Base-by-base conservation (phyloP, 2,329 filamentous ascomycete species). In the Pseudogymnoascus sp. region DNA sequence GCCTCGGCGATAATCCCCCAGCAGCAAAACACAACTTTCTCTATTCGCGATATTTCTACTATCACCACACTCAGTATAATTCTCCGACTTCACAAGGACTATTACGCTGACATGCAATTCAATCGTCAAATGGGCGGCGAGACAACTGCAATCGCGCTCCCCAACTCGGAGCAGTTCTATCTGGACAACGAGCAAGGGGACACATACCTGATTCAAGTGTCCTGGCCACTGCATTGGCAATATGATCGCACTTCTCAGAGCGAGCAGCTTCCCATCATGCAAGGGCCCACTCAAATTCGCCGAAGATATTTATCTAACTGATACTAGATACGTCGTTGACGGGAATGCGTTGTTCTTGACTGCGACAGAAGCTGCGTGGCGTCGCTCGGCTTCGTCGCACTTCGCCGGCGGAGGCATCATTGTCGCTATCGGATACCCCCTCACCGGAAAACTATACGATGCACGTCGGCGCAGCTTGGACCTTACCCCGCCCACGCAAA, bases 341-440 rank as follows among this genome's bases (percentile, higher is more conserved):
- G 77, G 77, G 3, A 76, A 76, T 4, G 69, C 57, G 22, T 22
- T 37, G 14, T 41, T 78, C 14, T 70, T 79, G 25, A 78, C 79
- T 60, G 75, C 79, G 20, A 73, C 74, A 9, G 74, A 78, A 37
- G 77, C 15, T 74, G 78, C 41, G 76, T 79, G 66, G 77, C 78
- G 5, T 78, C 77, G 2, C 74, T 72, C 18, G 73, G 47, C 25
- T 33, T 33, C 47, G n/a, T 53, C 47, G 14, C 47, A 53, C 22
- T 71, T 57, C 77, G 79, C 63, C 73, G 77, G 62, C 72, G 80
- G 79, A 64, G 76, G 76, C 61, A 75, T 81, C 66, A 79, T 78
- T 58, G 77, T 76, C 20, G 77, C 77, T 1, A 73, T 80, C 6
- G 78, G 78, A 4, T 74, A 74, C 2, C 77, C 79, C 82, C 61